phyloP scores from a whole-genome alignment of 2,329 filamentous ascomycete species.

The Zarea fungicola region DNA sequence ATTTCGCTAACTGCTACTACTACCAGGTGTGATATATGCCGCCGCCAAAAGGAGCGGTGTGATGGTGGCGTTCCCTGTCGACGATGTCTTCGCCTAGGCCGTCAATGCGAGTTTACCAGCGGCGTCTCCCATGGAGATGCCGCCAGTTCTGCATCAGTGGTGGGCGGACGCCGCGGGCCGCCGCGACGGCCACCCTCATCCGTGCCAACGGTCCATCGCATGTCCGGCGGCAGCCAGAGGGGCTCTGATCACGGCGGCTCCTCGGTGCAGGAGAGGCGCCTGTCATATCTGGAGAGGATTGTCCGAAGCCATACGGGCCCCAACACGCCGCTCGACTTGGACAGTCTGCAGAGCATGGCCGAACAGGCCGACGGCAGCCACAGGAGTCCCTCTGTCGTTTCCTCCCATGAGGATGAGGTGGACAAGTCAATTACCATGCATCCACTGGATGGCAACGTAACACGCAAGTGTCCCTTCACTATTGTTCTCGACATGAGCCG shows the following conservation, averaged over 20 bases:
- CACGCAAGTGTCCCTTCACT: conserved; percentile 26
- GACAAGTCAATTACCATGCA: conserved; percentile 31
- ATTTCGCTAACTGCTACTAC: conserved; percentile 2
- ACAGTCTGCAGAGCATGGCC: conserved; percentile 33
- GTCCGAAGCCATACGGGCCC: conserved; percentile 14
- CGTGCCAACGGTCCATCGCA: not conserved
- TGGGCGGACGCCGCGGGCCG: not conserved
- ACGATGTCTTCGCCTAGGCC: conserved; percentile 45
- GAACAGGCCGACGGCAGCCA: conserved; percentile 26
- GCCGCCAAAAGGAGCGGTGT: conserved; percentile 52
- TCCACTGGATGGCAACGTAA: conserved; percentile 35
- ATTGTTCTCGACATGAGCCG: not conserved
- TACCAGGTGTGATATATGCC: conserved; percentile 47
- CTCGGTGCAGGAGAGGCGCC: conserved; percentile 11
- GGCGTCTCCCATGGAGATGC: conserved; percentile 27
- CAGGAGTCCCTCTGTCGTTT: conserved; percentile 10
- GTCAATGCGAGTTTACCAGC: conserved; percentile 42
- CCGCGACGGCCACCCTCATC: not conserved
- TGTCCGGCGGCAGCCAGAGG: conserved; percentile 1
- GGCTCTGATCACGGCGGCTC: not conserved
- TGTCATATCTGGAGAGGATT: conserved; percentile 9
- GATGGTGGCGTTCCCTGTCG: conserved; percentile 51
- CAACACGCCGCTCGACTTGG: conserved; percentile 12
- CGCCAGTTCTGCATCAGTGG: conserved; percentile 15
- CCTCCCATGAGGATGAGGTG: conserved; percentile 16